A percentile compares a stretch with the other conserved stretches of the same genome.
Conservation (phyloP, 164 flowering plant species). For the Aristolochia contorta region DNA sequence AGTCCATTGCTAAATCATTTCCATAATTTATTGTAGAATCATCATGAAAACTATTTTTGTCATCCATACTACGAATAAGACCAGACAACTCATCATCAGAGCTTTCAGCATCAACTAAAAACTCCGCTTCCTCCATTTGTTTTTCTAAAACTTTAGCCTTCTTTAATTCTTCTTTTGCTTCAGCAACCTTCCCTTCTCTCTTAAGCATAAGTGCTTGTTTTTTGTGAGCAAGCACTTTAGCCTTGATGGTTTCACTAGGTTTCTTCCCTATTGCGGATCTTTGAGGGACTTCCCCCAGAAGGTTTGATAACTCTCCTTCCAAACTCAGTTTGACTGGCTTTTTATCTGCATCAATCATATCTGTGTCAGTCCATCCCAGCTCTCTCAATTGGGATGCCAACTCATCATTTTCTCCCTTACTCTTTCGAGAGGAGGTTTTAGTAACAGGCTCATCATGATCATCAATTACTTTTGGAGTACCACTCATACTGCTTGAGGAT, state of each 20-base stretch:
- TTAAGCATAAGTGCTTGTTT: conserved; percentile 69
- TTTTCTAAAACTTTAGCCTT: conserved; percentile 77
- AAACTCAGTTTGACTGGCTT: conserved; percentile 39
- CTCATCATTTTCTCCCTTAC: conserved; percentile 51
- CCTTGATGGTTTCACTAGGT: conserved; percentile 32
- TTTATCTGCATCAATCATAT: conserved; percentile 47
- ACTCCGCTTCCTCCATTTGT: conserved; percentile 79
- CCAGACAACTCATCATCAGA: conserved; percentile 85
- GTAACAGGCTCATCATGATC: conserved; percentile 18
- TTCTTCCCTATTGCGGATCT: conserved; percentile 21
- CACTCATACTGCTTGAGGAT: conserved; percentile 18
- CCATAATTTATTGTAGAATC: conserved; percentile 17
- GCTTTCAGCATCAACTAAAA: conserved; percentile 66
- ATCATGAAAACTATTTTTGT: conserved; percentile 27
- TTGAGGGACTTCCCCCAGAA: conserved; percentile 42
- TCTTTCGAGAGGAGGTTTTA: conserved; percentile 16
- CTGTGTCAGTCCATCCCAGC: conserved; percentile 86
- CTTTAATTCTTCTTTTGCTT: conserved; percentile 93
- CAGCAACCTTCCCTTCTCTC: conserved; percentile 86
- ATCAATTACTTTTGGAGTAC: conserved; percentile 23
- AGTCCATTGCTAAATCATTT: conserved; percentile 24
- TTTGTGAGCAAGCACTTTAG: conserved; percentile 59
- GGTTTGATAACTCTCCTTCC: conserved; percentile 78
- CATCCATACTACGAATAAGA: conserved; percentile 53
- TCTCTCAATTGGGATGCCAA: conserved; percentile 67